A percentile compares a stretch with the other conserved stretches of the same genome.
Conservation (phyloP, 140 eudicot species). For the Ambrosia hybrid region DNA sequence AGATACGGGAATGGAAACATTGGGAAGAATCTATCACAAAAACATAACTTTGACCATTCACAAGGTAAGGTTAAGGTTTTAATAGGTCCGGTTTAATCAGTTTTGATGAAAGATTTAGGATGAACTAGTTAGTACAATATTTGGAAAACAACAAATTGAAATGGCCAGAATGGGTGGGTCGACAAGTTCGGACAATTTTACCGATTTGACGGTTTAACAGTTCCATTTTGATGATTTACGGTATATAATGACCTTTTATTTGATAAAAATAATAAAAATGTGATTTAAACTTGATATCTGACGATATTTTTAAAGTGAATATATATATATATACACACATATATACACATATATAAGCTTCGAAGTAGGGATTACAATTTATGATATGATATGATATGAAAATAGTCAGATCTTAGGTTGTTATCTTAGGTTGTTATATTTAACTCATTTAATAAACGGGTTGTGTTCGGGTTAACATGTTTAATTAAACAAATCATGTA, state of each 20-base stretch:
- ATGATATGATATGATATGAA: too few relatives aligned
- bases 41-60: constrained; percentile 38
- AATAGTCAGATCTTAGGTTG: too few relatives aligned
- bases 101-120: not conserved
- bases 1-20: constrained; percentile 72
- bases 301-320: too few relatives aligned
- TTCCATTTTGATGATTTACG: not conserved
- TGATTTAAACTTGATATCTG: too few relatives aligned
- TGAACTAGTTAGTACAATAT: not conserved
- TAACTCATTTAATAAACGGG: not conserved
- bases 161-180: too few relatives aligned
- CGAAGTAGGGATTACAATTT: too few relatives aligned
- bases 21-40: constrained; percentile 65
- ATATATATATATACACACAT: too few relatives aligned
- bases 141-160: not conserved
- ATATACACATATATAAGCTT: too few relatives aligned
- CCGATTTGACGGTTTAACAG: not conserved
- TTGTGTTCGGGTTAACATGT: not conserved
- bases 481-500: too few relatives aligned
- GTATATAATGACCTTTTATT: not conserved
- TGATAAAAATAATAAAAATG: too few relatives aligned
- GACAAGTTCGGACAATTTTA: too few relatives aligned
- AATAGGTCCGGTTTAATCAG: not conserved
- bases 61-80: constrained; percentile 34
- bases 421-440: not conserved